Percentiles rank a stretch among this genome's conserved stretches.
phyloP scores from a whole-genome alignment of 129 eudicot genomes.

The Tanacetum coccineum region DNA sequence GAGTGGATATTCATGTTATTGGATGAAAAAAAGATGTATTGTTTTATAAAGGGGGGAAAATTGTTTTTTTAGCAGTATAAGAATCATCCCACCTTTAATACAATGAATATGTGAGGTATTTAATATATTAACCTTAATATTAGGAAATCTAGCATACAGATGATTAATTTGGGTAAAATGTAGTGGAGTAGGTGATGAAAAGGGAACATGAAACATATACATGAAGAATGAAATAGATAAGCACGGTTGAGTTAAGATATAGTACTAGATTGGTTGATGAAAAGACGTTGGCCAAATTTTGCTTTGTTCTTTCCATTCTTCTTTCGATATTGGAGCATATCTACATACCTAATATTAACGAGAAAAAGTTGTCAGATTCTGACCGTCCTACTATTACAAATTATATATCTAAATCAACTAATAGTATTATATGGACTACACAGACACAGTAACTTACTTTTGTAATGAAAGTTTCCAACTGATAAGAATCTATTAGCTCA shows the following conservation, averaged over 20 bases:
- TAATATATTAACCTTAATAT: too few relatives aligned
- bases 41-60: background rate
- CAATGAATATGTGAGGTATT: too few relatives aligned
- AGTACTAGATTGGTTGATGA: slow-evolving; percentile 91
- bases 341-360: slow-evolving; percentile 54
- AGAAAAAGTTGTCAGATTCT: background rate
- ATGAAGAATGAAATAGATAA: slow-evolving; percentile 2
- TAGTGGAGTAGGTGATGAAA: background rate
- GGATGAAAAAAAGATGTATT: background rate
- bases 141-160: background rate
- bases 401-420: slow-evolving; percentile 5
- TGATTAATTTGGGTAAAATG: background rate
- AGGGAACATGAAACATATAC: slow-evolving; percentile 5
- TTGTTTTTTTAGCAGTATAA: too few relatives aligned
- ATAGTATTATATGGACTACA: slow-evolving; percentile 4
- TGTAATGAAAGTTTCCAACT: slow-evolving; percentile 71
- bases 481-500: slow-evolving; percentile 61
- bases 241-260: slow-evolving; percentile 7
- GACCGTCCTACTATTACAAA: slow-evolving; percentile 5
- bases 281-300: slow-evolving; percentile 96
- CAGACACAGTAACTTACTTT: slow-evolving; percentile 53
- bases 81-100: too few relatives aligned
- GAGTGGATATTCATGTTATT: too few relatives aligned
- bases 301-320: slow-evolving; percentile 94
- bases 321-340: slow-evolving; percentile 79